These are phyloP conservation scores for Pseudogymnoascus sp. DNA, from an alignment of 2,329 filamentous ascomycete species.

Conservation along the genomic window DNA sequence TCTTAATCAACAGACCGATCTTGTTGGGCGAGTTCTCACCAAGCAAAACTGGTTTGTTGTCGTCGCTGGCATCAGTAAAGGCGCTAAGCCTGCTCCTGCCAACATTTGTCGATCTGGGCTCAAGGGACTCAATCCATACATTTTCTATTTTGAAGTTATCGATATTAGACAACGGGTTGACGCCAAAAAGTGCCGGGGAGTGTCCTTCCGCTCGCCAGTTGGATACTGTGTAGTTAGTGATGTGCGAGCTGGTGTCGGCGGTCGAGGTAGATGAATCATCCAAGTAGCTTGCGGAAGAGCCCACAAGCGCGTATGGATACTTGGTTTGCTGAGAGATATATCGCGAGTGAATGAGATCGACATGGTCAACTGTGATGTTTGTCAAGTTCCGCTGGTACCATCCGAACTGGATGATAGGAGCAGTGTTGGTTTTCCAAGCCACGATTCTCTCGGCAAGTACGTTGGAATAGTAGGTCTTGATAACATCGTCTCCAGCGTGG, in stretches of 20 bases:
- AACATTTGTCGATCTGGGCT: constrained; percentile 4
- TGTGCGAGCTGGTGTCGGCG: not conserved
- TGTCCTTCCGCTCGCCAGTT: constrained; percentile 8
- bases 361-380: constrained; percentile 24
- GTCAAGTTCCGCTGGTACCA: constrained; percentile 27
- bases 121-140: constrained; percentile 7
- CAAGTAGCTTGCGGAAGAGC: constrained; percentile 16
- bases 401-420: constrained; percentile 32
- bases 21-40: constrained; percentile 6
- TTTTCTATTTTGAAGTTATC: not conserved
- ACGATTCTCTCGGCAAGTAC: constrained; percentile 21
- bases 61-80: constrained; percentile 5
- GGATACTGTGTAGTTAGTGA: not conserved
- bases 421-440: constrained; percentile 29
- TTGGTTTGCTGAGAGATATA: constrained; percentile 16
- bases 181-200: not conserved
- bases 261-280: constrained; percentile 2
- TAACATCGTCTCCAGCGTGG: constrained; percentile 31
- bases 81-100: not conserved
- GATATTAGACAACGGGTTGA: constrained; percentile 9
- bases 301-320: constrained; percentile 22
- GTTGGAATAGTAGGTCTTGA: constrained; percentile 32
- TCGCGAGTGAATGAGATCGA: constrained; percentile 27
- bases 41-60: constrained; percentile 3
- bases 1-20: not conserved